Percentiles rank a stretch among this genome's conserved stretches.
phyloP scores from a whole-genome alignment of 169 alveolate genomes.

The Cryptosporidium canis region DNA sequence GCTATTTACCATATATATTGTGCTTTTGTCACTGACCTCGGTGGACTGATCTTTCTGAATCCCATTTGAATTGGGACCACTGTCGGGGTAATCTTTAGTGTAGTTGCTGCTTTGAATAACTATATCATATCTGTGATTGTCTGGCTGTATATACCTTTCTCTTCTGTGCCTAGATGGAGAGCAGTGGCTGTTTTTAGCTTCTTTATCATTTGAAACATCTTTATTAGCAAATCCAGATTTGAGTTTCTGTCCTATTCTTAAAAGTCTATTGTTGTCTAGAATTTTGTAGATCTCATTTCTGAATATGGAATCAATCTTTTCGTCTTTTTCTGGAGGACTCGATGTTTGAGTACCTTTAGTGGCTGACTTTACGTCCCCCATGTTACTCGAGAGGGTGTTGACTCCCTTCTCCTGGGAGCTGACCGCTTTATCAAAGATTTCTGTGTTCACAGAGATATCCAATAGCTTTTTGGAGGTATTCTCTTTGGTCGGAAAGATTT shows the following conservation, averaged over 20 bases:
- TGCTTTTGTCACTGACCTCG: no score
- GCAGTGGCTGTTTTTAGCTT: background rate
- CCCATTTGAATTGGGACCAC: no score
- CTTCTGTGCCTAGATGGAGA: background rate
- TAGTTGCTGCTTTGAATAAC: background rate
- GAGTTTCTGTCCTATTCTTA: background rate
- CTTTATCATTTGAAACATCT: background rate
- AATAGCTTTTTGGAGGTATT: background rate
- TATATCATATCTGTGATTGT: slow-evolving; percentile 13
- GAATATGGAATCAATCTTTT: slow-evolving; percentile 1
- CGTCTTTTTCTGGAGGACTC: background rate
- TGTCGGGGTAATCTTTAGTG: background rate
- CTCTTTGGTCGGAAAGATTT: background rate
- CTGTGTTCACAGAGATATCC: background rate
- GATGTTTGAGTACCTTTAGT: background rate
- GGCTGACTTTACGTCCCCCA: background rate
- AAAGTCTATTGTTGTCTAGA: background rate
- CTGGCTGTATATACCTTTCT: slow-evolving; percentile 15
- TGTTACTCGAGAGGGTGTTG: background rate
- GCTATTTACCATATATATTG: no score
- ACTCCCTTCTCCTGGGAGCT: background rate
- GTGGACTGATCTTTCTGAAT: no score
- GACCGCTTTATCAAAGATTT: background rate
- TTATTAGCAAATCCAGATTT: slow-evolving; percentile 1
- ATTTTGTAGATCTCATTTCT: slow-evolving; percentile 21